These are phyloP conservation scores for Ulota crispa DNA, from an alignment of 225 moss, liverwort and hornwort species.

Conservation along the genomic window DNA sequence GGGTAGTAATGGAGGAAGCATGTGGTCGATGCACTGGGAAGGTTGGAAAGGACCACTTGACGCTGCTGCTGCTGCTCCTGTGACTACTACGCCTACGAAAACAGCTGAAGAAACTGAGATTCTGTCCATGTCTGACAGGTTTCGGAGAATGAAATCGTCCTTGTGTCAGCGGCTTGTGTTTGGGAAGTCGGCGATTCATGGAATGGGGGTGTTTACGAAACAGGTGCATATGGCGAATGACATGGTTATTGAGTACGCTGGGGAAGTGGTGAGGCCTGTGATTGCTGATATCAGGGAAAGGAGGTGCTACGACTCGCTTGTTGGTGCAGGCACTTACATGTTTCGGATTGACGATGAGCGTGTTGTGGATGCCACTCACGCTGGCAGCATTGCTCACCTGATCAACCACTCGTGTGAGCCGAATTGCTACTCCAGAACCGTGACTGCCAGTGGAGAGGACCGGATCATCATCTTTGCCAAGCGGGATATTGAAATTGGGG, in stretches of 20 bases:
- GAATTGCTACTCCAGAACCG: conserved; percentile 94
- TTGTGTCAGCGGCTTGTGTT: conserved; percentile 86
- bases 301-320: conserved; percentile 92
- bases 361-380: conserved; percentile 95
- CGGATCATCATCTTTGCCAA: conserved; percentile 98
- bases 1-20: conserved; percentile 53
- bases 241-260: conserved; percentile 97
- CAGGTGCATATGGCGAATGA: conserved; percentile 77
- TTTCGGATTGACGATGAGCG: conserved; percentile 98
- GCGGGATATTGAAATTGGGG: conserved; percentile 68
- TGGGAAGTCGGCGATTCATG: conserved; percentile 99
- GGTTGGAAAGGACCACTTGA: conserved; percentile 45
- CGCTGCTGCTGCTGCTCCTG: conserved; percentile 18
- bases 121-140: conserved; percentile 91
- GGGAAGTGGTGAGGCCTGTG: conserved; percentile 84
- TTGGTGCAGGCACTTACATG: conserved; percentile 99
- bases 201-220: conserved; percentile 98
- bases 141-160: conserved; percentile 85
- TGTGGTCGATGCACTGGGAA: conserved; percentile 90
- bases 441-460: conserved; percentile 93
- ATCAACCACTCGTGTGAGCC: conserved; percentile 99
- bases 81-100: conserved; percentile 21
- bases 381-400: conserved; percentile 94
- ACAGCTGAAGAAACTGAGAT: conserved; percentile 62
- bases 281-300: conserved; percentile 90